These are phyloP conservation scores for Globisporangium iwayamae DNA, from an alignment of 352 stramenopile genomes.

Conservation along the genomic window DNA sequence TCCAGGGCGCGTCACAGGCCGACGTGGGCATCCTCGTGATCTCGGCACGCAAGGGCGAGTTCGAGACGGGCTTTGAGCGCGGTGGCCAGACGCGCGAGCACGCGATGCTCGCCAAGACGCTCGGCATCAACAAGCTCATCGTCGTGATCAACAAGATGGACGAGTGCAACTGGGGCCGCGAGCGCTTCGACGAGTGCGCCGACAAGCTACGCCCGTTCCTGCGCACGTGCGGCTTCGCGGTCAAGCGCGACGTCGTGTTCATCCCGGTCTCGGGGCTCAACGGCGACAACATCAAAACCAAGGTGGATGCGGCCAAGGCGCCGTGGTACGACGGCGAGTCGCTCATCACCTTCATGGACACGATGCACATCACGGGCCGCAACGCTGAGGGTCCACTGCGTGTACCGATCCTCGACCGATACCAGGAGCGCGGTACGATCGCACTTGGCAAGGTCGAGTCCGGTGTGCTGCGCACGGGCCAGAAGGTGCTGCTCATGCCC, in stretches of 20 bases:
- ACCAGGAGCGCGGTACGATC: constrained; percentile 95
- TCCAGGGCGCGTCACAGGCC: constrained; percentile 94
- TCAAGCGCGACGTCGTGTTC: constrained; percentile 98
- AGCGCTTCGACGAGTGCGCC: constrained; percentile 90
- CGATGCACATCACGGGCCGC: constrained; percentile 87
- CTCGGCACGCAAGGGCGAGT: constrained; percentile 95
- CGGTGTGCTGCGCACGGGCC: constrained; percentile 88
- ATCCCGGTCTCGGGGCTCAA: constrained; percentile 96
- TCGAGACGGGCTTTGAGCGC: constrained; percentile 98
- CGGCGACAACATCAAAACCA: constrained; percentile 96
- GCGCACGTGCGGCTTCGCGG: constrained; percentile 94
- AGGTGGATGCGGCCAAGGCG: constrained; percentile 54
- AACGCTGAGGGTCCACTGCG: constrained; percentile 90
- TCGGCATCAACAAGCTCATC: constrained; percentile 97
- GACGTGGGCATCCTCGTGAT: constrained; percentile 98
- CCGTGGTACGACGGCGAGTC: constrained; percentile 95
- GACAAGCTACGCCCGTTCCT: constrained; percentile 95
- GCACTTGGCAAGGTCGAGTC: constrained; percentile 98
- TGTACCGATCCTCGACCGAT: constrained; percentile 97
- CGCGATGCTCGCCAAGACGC: constrained; percentile 98
- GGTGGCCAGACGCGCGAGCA: constrained; percentile 98
- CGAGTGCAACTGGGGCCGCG: constrained; percentile 94
- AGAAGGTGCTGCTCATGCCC: constrained; percentile 96
- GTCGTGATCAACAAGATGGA: constrained; percentile 99
- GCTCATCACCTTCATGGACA: constrained; percentile 94